Evolutionary conservation across 768 basidiomycete genomes (phyloP).

Genomic region (Lactarius sp.): DNA sequence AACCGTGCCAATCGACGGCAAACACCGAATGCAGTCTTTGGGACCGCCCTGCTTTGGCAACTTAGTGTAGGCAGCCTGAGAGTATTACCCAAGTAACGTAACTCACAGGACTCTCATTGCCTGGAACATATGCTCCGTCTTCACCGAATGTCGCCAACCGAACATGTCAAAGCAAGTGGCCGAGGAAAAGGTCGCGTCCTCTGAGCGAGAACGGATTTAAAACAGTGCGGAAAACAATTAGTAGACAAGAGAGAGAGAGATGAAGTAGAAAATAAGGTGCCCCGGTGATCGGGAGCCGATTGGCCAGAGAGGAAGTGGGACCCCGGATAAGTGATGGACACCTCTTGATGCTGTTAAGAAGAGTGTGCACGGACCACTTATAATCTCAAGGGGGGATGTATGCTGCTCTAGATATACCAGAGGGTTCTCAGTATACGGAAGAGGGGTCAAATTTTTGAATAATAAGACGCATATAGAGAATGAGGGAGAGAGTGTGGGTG

Average conservation of each 20-base stretch:
- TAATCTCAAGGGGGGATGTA: neutral
- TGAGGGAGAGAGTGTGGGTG: neutral
- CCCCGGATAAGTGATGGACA: conserved; percentile 9
- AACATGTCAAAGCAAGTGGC: neutral
- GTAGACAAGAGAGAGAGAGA: neutral
- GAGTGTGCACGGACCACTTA: conserved; percentile 15
- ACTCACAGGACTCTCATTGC: neutral
- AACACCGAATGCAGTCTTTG: neutral
- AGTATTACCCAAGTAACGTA: neutral
- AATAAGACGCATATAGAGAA: neutral
- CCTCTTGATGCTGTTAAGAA: neutral
- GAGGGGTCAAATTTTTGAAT: no score
- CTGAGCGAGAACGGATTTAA: neutral
- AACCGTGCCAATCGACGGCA: neutral
- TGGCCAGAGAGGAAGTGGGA: conserved; percentile 6
- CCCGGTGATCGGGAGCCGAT: conserved; percentile 1
- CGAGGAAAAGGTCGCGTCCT: neutral
- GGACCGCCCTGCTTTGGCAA: neutral
- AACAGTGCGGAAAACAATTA: neutral
- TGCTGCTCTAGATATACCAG: neutral
- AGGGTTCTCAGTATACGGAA: neutral
- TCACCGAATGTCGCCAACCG: neutral
- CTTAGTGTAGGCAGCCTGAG: neutral
- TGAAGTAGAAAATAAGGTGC: neutral
- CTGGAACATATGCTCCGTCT: neutral